Percentiles rank a stretch among this genome's conserved stretches.
Conservation (phyloP, 805 yeast species). For the Torulaspora maleeae region DNA sequence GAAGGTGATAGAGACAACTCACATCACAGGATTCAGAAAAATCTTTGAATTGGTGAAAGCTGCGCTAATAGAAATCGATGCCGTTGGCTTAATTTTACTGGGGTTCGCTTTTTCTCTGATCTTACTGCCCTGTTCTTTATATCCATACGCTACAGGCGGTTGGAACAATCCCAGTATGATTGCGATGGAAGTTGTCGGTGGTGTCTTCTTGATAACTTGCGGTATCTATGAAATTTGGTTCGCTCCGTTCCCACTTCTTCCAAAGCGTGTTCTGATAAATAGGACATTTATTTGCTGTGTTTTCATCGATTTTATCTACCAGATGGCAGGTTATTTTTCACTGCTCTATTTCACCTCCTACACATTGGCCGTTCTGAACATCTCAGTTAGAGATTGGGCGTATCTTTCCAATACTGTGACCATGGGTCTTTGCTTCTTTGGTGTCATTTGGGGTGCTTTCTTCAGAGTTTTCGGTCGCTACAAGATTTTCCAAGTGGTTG, state of each 20-base stretch:
- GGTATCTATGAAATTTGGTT: conserved; percentile 36
- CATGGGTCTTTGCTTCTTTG: conserved; percentile 38
- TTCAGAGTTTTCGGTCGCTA: conserved; percentile 38
- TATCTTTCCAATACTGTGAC: conserved; percentile 39
- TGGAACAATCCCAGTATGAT: conserved; percentile 41
- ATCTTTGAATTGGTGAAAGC: conserved; percentile 14
- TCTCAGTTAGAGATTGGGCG: conserved; percentile 36
- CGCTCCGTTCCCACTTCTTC: conserved; percentile 39
- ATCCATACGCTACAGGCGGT: conserved; percentile 32
- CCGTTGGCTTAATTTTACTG: conserved; percentile 37
- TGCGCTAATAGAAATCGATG: conserved; percentile 38
- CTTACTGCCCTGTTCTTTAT: conserved; percentile 39
- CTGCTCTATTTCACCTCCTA: conserved; percentile 36
- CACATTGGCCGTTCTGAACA: conserved; percentile 33
- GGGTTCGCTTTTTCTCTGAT: conserved; percentile 40
- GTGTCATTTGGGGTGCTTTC: conserved; percentile 36
- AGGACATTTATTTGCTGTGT: conserved; percentile 38
- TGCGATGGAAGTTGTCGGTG: conserved; percentile 43
- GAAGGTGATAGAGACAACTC: neutral
- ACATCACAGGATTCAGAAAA: conserved; percentile 4
- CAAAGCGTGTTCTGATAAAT: conserved; percentile 36
- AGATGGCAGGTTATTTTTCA: conserved; percentile 31
- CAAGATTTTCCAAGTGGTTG: conserved; percentile 37
- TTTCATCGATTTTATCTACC: conserved; percentile 35
- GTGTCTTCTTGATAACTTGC: conserved; percentile 34